A percentile compares a stretch with the other conserved stretches of the same genome.
Evolutionary conservation across 306 rosid genomes (phyloP).

Genomic region (Pueraria montana): DNA sequence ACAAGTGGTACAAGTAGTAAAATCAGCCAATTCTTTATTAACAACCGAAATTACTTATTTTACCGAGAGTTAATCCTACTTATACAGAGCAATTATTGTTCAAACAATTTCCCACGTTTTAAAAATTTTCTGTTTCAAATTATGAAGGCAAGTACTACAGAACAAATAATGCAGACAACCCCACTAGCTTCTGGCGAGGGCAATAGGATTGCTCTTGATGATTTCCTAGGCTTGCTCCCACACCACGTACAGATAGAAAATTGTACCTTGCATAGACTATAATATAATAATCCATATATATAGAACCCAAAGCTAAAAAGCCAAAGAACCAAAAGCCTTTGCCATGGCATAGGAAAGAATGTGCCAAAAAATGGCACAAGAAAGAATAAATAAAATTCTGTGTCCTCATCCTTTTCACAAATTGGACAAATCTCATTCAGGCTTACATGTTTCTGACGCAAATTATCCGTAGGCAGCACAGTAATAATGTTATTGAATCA

Average conservation of each 20-base stretch:
- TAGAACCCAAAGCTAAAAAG: too few relatives aligned
- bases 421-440: not conserved
- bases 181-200: not conserved
- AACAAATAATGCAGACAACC: not conserved
- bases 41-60: too few relatives aligned
- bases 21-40: too few relatives aligned
- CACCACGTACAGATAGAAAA: not conserved
- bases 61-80: too few relatives aligned
- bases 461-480: not conserved
- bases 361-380: too few relatives aligned
- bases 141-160: not conserved
- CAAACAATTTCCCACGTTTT: too few relatives aligned
- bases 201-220: not conserved
- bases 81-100: too few relatives aligned
- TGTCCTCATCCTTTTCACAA: too few relatives aligned
- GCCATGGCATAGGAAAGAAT: not conserved
- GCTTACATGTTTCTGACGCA: not conserved
- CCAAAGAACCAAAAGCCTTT: too few relatives aligned
- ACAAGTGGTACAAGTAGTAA: too few relatives aligned
- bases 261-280: too few relatives aligned
- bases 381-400: not conserved
- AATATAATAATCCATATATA: not conserved
- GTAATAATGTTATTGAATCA: too few relatives aligned
- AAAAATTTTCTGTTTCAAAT: not conserved
- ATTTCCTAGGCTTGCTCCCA: not conserved